Evolutionary conservation across 139 green algal genomes (phyloP).

Genomic region (Coelastrella sp.): DNA sequence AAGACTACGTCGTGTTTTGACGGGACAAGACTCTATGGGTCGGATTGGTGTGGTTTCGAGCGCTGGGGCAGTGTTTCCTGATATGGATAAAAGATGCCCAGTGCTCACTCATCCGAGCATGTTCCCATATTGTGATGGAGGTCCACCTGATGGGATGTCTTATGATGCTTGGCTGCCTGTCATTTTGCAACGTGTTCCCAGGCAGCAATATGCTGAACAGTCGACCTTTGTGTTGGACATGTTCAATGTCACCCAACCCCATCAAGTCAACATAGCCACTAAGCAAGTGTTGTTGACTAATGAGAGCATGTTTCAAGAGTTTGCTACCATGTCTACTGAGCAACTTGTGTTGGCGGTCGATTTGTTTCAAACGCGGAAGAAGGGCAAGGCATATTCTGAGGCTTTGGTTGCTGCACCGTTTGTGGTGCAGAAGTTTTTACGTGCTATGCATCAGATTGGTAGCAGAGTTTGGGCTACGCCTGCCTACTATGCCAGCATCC

Average conservation of each 20-base stretch:
- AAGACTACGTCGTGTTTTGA: not conserved
- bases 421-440: not conserved
- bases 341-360: not conserved
- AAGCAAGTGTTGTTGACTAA: not conserved
- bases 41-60: not conserved
- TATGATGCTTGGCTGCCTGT: not conserved
- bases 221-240: not conserved
- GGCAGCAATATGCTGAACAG: not conserved
- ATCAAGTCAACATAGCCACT: not conserved
- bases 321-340: not conserved
- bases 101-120: not conserved
- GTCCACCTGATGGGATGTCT: not conserved
- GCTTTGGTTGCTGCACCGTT: not conserved
- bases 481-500: not conserved
- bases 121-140: not conserved
- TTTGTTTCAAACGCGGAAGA: not conserved
- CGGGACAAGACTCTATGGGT: not conserved
- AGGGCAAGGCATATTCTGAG: not conserved
- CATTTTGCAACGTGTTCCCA: not conserved
- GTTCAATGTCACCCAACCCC: not conserved
- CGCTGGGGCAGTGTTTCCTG: not conserved
- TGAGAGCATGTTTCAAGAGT: not conserved
- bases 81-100: not conserved
- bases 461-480: not conserved
- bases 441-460: not conserved